Base-by-base conservation (phyloP, 2,329 filamentous ascomycete genomes). In the Neofusicoccum ribis region DNA sequence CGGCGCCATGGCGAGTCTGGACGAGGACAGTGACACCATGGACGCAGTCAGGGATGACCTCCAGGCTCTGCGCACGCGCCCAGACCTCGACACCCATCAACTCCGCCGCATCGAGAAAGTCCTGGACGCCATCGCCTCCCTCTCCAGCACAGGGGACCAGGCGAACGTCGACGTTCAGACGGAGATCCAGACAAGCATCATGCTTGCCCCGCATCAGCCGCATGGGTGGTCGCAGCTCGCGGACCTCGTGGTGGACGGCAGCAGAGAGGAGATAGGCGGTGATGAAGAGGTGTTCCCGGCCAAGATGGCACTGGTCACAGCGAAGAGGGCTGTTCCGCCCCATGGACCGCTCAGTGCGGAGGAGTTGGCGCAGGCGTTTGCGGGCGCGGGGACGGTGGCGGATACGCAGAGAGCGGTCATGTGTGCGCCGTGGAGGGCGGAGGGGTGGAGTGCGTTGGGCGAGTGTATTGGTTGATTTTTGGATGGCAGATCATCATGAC, bases 31-130 rank as follows among this genome's bases (percentile, higher is more conserved):
- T 20, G 92, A 96, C 69, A 91, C 89, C 1, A 81, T 94, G 8
- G 90, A 92, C 64, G 93, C 93, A 0, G 93, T 97, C 0, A 83
- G 87, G 3, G 87, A 90, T 6, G 92, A 96, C 73, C 84, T 99
- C 11, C 84, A 92, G 52, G 82, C 80, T 2, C 83, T 97, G 52
- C 87, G 92, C 37, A 90, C 88, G 0, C 87, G 85, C 61, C 85
- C 90, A 60, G 83, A 83, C 56, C 82, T 93, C 3, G 84, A 83
- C 4, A 81, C 85, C 1, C 76, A 82, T 3, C 88, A 96, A 61
- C 88, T 90, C 67, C 83, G 85, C 3, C 85, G 87, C 61, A 88
- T 97, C 12, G 87, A 91, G 63, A 87, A 89, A 71, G 84, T 98
- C 1, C 80, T 97, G 20, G 84, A 89, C n/a, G 89, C 88, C 0